phyloP scores from a whole-genome alignment of 768 basidiomycete genomes.

The Suillus plorans region DNA sequence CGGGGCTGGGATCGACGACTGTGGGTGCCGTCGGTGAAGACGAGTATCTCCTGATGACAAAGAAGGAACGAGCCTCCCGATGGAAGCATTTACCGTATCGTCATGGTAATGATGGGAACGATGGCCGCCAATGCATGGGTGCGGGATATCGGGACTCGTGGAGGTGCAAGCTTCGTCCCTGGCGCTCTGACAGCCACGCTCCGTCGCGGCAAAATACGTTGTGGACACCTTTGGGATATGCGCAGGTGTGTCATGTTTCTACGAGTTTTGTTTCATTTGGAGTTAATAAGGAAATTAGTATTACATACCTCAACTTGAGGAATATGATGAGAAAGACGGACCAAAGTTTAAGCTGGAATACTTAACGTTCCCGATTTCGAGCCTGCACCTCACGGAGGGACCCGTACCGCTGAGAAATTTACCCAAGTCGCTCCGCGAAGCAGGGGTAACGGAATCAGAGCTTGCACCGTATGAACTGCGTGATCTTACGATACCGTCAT shows the following conservation, averaged over 20 bases:
- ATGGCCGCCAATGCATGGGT: constrained; percentile 46
- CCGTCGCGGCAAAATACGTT: constrained; percentile 71
- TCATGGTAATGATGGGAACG: constrained; percentile 46
- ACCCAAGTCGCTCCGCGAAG: constrained; percentile 47
- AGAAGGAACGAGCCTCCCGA: constrained; percentile 6
- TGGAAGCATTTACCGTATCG: constrained; percentile 36
- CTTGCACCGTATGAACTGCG: constrained; percentile 70
- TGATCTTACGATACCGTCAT: constrained; percentile 79
- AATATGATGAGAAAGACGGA: constrained; percentile 42
- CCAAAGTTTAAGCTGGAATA: constrained; percentile 81
- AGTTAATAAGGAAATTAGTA: constrained; percentile 42
- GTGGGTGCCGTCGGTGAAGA: constrained; percentile 12
- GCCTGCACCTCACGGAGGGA: constrained; percentile 42
- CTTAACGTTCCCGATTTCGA: constrained; percentile 54
- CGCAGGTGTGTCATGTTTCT: constrained; percentile 59
- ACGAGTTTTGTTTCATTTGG: constrained; percentile 4
- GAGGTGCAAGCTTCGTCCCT: constrained; percentile 60
- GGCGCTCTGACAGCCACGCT: constrained; percentile 60
- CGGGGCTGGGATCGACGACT: constrained; percentile 28
- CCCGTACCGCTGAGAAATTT: constrained; percentile 58
- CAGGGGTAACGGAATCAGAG: constrained; percentile 42
- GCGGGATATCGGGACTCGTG: constrained; percentile 57
- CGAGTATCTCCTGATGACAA: constrained; percentile 4
- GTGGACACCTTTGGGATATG: constrained; percentile 79
- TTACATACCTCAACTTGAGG: constrained; percentile 58